Evolutionary conservation across 1,284 basidiomycete species (phyloP).

Genomic region (Ganoderma lingzhi): DNA sequence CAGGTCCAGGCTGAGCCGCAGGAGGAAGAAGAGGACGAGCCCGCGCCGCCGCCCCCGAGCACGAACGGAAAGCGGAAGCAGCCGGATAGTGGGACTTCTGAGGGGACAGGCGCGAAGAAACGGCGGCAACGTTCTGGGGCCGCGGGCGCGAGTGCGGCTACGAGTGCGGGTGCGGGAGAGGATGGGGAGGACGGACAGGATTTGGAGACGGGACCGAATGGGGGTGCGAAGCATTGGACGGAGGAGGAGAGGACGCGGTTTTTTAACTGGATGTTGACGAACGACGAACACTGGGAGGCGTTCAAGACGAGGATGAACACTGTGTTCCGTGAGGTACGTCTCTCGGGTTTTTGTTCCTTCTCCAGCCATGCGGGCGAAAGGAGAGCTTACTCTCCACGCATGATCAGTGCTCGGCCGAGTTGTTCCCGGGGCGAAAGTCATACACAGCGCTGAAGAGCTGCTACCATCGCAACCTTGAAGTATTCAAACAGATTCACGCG

Average conservation of each 20-base stretch:
- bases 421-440: constrained; percentile 77
- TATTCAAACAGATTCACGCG: constrained; percentile 80
- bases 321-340: constrained; percentile 73
- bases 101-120: constrained; percentile 23
- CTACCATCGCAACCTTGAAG: constrained; percentile 80
- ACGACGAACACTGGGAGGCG: constrained; percentile 78
- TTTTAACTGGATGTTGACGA: constrained; percentile 78
- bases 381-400: background rate
- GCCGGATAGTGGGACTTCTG: constrained; percentile 22
- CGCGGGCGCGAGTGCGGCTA: background rate
- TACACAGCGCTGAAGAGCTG: constrained; percentile 83
- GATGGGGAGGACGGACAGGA: constrained; percentile 35
- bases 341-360: no score
- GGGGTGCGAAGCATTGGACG: constrained; percentile 80
- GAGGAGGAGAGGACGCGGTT: constrained; percentile 79
- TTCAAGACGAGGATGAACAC: constrained; percentile 80
- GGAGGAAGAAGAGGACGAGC: constrained; percentile 18
- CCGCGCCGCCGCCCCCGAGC: constrained; percentile 15
- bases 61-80: constrained; percentile 32
- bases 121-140: constrained; percentile 23
- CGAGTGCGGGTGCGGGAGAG: constrained; percentile 9
- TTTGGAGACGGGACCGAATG: constrained; percentile 37
- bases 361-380: background rate
- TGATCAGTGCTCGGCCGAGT: constrained; percentile 66
- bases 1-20: constrained; percentile 5